Evolutionary conservation across 345 rosid species (phyloP), one percentile per base, ranked within the genome.

Genomic region (Ceriops tagal): DNA sequence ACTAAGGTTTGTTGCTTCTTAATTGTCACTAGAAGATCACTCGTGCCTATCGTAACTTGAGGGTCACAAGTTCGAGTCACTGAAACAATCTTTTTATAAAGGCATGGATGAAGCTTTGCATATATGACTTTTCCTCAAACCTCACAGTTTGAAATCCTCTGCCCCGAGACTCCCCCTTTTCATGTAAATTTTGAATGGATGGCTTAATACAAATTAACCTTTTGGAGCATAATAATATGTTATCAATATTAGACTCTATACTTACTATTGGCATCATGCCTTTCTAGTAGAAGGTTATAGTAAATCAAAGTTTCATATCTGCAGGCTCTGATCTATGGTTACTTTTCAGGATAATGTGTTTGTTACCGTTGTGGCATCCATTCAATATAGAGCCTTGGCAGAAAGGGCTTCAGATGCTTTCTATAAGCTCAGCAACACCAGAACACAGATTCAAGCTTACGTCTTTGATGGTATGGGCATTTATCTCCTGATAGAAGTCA

Each of bases 1-100:
- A 88, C 98, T 37, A 90, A 87, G 92, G 98, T 92, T 47, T 72
- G 73, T 62, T 67, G 47, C 49, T 16, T 20, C 53, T 39, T 22
- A 30, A 71, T 58, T 18, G 58, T 15, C 15, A 3, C 13, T 35
- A 34, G 26, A 49, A 71, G 53, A 35, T 56, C 30, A 37, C 15
- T 37, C 11, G 6, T 24, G 16, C 21, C 39, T 39, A 62, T n/a
- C 22, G 6, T 43, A 5, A 43, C 16, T 15, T 43, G 1, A 1
- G 13, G 49, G 49, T 43, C 16, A 43, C 4, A 43, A 15, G 49
- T 43, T 43, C 4, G 5, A 13, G 18, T 13, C 18, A 0, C 16
- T 3, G 49, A 13, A 43, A 43, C 18, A 13, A 43, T 43, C 49
- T 15, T 15, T 43, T 43, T 0, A 4, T 43, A 43, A 43, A 43